Evolutionary conservation across 768 basidiomycete species (phyloP).

Genomic region (Rhodotorula paludigena): DNA sequence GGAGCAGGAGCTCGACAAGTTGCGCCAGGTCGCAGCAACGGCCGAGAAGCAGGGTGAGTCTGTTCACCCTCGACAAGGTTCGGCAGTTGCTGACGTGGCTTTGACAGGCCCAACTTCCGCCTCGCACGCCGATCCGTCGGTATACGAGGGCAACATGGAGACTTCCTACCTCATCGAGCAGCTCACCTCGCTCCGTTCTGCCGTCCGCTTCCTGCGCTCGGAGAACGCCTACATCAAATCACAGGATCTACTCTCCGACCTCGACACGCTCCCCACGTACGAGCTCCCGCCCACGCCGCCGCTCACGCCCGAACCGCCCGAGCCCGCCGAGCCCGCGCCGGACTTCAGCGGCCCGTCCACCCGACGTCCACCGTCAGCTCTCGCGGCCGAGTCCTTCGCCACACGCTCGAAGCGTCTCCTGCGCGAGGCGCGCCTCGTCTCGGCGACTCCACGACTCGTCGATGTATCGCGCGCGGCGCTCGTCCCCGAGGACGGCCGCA

Average conservation of each 20-base stretch:
- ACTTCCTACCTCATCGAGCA: conserved; percentile 79
- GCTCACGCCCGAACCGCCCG: conserved; percentile 54
- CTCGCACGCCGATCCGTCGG: conserved; percentile 56
- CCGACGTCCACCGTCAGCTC: conserved; percentile 20
- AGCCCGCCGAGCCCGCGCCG: conserved; percentile 15
- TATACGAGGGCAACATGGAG: conserved; percentile 75
- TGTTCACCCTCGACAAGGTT: too few species aligned
- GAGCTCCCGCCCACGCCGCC: conserved; percentile 61
- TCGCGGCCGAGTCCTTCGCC: conserved; percentile 51
- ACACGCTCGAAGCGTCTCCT: conserved; percentile 81
- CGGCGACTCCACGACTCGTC: conserved; percentile 75
- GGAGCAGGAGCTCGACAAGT: conserved; percentile 79
- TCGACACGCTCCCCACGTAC: conserved; percentile 68
- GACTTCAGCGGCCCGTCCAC: conserved; percentile 28
- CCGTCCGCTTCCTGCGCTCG: conserved; percentile 82
- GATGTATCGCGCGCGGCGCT: conserved; percentile 54
- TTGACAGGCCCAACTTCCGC: not conserved
- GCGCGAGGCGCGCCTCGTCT: conserved; percentile 80
- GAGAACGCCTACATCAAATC: conserved; percentile 93
- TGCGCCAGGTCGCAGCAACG: conserved; percentile 60
- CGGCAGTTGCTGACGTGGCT: not conserved
- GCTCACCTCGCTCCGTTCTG: conserved; percentile 85
- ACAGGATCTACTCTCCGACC: conserved; percentile 77
- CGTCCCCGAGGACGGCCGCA: not conserved
- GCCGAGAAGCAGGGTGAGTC: conserved; percentile 66